phyloP scores from a whole-genome alignment of 2,329 filamentous ascomycete genomes.

The Pestalotiopsis sp. region DNA sequence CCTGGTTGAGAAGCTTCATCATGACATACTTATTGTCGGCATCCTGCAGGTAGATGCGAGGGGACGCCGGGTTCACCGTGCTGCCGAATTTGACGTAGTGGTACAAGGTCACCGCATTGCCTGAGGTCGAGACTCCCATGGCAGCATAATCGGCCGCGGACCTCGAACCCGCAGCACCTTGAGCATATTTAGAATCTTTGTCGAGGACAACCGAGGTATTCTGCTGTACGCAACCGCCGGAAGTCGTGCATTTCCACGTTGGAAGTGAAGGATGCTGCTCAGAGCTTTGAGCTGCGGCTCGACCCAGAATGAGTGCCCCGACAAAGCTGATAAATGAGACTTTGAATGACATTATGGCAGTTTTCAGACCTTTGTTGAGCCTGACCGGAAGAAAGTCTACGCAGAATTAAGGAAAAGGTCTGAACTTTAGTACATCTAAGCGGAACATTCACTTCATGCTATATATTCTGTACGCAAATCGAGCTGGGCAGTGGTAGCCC shows the following conservation, averaged over 20 bases:
- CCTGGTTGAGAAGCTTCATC: slow-evolving; percentile 58
- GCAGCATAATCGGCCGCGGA: slow-evolving; percentile 48
- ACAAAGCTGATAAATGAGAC: background rate
- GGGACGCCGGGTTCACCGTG: background rate
- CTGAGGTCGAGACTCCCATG: slow-evolving; percentile 24
- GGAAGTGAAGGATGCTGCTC: slow-evolving; percentile 46
- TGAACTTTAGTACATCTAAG: too few relatives aligned
- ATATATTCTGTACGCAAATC: background rate
- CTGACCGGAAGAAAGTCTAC: background rate
- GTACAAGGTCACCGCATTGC: background rate
- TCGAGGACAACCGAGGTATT: slow-evolving; percentile 55
- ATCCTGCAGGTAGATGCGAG: slow-evolving; percentile 60
- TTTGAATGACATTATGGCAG: background rate
- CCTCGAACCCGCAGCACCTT: slow-evolving; percentile 37
- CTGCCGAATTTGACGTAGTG: background rate
- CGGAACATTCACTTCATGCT: too few relatives aligned
- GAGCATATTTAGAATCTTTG: slow-evolving; percentile 40
- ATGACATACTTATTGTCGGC: slow-evolving; percentile 56
- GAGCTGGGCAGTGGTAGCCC: background rate
- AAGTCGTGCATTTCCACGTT: slow-evolving; percentile 52
- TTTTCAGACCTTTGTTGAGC: too few relatives aligned
- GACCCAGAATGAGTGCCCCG: background rate
- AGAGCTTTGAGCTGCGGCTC: background rate
- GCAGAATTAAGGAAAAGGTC: background rate
- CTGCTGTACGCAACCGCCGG: slow-evolving; percentile 46